Base-by-base conservation (phyloP, 306 rosid species). In the Prunus mongolica region DNA sequence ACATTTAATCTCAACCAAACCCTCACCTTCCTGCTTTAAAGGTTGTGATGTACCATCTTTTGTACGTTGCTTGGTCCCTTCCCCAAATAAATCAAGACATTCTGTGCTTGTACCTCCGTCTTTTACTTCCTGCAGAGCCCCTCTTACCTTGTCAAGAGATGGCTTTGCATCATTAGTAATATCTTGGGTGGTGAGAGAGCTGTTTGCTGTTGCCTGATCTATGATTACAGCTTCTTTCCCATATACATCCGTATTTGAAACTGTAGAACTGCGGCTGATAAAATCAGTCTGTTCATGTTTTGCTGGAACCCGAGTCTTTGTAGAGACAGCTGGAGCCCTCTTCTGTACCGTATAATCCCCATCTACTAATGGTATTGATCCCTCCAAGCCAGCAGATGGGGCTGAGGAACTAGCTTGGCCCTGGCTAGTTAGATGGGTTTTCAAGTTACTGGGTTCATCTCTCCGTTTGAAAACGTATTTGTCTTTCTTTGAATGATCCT, bases 391-490 rank as follows among this genome's bases (percentile, higher is more conserved):
- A 51, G 83, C 86, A 57, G 69, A 81, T 58, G 88, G 83, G 78
- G 72, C 82, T 24, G 92, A 54, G 52, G 87, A 74, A 64, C 77
- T 81, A 58, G 69, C 67, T 74, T 73, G 87, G 58, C 73, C 84
- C n/a, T 65, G 86, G 25, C 13, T 67, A 50, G 18, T 64, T 54
- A 49, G 76, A 25, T 77, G 56, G 38, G 63, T 56, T 62, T 72
- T 79, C 51, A 49, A 68, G 74, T 79, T 73, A 61, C 64, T 57
- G 4, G 90, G 30, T 77, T 93, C 98, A 72, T 96, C 98, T 86
- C 99, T 83, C 77, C 96, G 89, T 85, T 93, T 93, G 73, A 96
- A 86, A 76, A 96, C 93, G 77, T 96, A 96, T 79, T 82, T 93
- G 65, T 93, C 94, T 80, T 92, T 95, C 79, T 96, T 96, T 18